phyloP scores from a whole-genome alignment of 139 green algal genomes.

The Parachlorella kessleri region DNA sequence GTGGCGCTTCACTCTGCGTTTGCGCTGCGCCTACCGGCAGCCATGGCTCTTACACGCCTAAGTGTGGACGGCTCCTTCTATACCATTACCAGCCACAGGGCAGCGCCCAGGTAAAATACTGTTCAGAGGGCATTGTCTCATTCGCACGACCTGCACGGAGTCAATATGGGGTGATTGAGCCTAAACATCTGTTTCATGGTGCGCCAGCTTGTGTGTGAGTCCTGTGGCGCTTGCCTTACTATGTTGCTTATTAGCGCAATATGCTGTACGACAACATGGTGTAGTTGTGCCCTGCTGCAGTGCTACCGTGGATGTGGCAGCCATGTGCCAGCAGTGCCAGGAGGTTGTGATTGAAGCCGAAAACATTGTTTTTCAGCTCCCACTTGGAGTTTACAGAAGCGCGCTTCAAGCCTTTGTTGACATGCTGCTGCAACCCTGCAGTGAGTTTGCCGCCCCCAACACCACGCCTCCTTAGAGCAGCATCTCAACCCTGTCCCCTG shows the following conservation, averaged over 20 bases:
- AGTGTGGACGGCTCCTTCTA: background rate
- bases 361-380: background rate
- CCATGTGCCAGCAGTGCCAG: background rate
- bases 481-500: no score
- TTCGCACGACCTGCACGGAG: background rate
- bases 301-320: background rate
- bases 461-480: no score
- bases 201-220: background rate
- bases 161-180: background rate
- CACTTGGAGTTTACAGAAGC: no score
- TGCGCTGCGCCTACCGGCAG: background rate
- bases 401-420: no score
- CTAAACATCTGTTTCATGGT: background rate
- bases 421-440: no score
- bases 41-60: background rate
- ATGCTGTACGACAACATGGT: no score
- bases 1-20: background rate
- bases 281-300: background rate
- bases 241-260: no score
- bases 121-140: no score
- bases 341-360: background rate
- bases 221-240: background rate
- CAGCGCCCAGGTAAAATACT: background rate
- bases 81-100: background rate
- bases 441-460: no score